Conservation (phyloP, 2,329 filamentous ascomycete species). For the Pseudopithomyces chartarum region DNA sequence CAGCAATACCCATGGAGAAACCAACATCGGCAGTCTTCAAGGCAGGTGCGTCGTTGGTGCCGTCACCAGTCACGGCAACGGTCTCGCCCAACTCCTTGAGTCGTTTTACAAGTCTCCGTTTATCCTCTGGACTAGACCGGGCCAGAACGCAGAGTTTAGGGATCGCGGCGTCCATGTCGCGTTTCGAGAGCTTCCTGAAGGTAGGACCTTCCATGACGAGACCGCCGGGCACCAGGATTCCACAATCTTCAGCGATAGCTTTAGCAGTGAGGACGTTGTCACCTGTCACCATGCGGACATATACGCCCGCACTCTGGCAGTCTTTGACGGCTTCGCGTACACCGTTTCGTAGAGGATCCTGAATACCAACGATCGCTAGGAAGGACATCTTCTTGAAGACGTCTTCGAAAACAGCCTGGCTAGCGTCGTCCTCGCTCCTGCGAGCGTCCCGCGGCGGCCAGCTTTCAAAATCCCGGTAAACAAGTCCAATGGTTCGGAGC, state of each 20-base stretch:
- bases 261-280: slow-evolving; percentile 81
- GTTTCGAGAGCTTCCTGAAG: slow-evolving; percentile 72
- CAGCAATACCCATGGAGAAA: slow-evolving; percentile 81
- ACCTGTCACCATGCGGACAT: slow-evolving; percentile 84
- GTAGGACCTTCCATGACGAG: slow-evolving; percentile 78
- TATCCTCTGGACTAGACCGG: slow-evolving; percentile 72
- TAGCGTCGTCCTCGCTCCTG: slow-evolving; percentile 63
- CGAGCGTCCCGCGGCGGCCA: slow-evolving; percentile 75
- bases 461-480: slow-evolving; percentile 81
- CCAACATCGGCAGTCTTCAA: slow-evolving; percentile 78
- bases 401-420: slow-evolving; percentile 68
- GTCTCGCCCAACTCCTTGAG: slow-evolving; percentile 73
- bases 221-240: slow-evolving; percentile 72
- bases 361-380: slow-evolving; percentile 76
- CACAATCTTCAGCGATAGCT: slow-evolving; percentile 79
- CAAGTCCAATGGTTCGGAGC: slow-evolving; percentile 80
- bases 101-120: slow-evolving; percentile 67
- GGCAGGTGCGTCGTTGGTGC: slow-evolving; percentile 79
- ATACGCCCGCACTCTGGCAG: slow-evolving; percentile 77
- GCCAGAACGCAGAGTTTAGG: slow-evolving; percentile 71
- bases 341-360: slow-evolving; percentile 76
- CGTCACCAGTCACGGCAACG: slow-evolving; percentile 80
- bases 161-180: slow-evolving; percentile 61
- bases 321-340: slow-evolving; percentile 74
- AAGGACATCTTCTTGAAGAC: slow-evolving; percentile 76